Evolutionary conservation across 78 protist genomes (phyloP), one percentile per base, ranked within the genome.

Genomic region (Dictyostelium intermedium): DNA sequence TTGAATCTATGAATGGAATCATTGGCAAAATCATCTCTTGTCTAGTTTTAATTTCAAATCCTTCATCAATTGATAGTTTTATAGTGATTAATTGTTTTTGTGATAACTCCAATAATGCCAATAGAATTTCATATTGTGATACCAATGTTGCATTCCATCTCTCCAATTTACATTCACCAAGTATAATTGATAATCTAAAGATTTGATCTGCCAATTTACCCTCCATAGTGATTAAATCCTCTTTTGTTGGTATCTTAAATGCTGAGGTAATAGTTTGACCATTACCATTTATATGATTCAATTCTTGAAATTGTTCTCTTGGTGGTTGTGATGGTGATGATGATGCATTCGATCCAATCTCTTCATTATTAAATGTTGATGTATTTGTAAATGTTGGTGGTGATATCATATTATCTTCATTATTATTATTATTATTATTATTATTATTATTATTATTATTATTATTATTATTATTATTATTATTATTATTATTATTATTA

Each of bases 1-100:
- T 39, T 25, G 87, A 89, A 50, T 89, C 87, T 5, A 89, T 20
- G 37, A 89, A 89, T 78, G 94, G 94, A 47, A 69, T 18, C 73
- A 89, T 76, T 14, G 94, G 94, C 10, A 77, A 37, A 3, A 89
- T 23, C 45, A 80, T 35, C 30, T 89, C 94, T 69, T 69, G 43
- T 9, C 94, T 13, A 9, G 82, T 56, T 11, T 20, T 43, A 27
- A 18, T 16, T 27, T 45, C 34, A 43, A 89, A 89, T 23, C 94
- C 87, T 7, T 39, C 34, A 34, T 66, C 35, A 5, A 89, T 47
- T 11, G 94, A 78, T n/a, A 47, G 13, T 34, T 80, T 89, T 3
- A 89, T 80, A 2, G 94, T 79, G 0, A 80, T 69, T 23, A 89
- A 35, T 47, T 89, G 94, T 39, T 89, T 89, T n/a, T 56, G 85